Percentiles rank a stretch among this genome's conserved stretches.
phyloP scores from a whole-genome alignment of 306 rosid species.

The barrel medic (Medicago truncatula) region DNA sequence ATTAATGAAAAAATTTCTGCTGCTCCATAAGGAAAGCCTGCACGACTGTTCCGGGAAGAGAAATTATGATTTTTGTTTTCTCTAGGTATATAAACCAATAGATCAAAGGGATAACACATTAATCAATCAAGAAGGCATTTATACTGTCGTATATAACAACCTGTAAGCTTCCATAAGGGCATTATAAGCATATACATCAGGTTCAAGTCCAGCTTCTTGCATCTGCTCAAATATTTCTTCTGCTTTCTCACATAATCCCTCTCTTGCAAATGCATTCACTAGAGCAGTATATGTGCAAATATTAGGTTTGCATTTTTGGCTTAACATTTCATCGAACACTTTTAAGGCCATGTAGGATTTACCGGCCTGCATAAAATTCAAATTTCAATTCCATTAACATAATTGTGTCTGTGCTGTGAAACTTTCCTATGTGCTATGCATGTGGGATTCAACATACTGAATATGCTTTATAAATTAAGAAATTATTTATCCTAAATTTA shows the following conservation, averaged over 20 bases:
- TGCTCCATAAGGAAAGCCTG: slow-evolving; percentile 89
- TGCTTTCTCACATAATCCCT: slow-evolving; percentile 94
- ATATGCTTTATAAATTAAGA: too few species aligned
- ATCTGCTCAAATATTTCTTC: slow-evolving; percentile 93
- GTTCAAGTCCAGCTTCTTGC: slow-evolving; percentile 88
- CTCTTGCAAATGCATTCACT: slow-evolving; percentile 95
- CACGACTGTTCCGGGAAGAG: slow-evolving; percentile 68
- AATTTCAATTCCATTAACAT: slow-evolving; percentile 15
- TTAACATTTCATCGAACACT: slow-evolving; percentile 74
- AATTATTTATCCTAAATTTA: too few species aligned
- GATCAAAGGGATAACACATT: slow-evolving; percentile 1
- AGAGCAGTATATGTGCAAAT: slow-evolving; percentile 91
- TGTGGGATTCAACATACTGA: too few species aligned
- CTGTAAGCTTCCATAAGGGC: slow-evolving; percentile 98
- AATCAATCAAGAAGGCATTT: slow-evolving; percentile 32
- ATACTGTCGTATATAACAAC: slow-evolving; percentile 47
- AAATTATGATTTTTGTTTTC: not conserved
- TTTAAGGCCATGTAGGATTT: slow-evolving; percentile 79
- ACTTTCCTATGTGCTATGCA: too few species aligned
- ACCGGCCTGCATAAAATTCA: slow-evolving; percentile 64
- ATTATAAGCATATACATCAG: slow-evolving; percentile 86
- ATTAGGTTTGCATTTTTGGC: slow-evolving; percentile 72
- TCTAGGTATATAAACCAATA: not conserved
- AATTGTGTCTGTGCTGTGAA: not conserved
- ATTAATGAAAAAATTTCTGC: slow-evolving; percentile 91